phyloP scores from a whole-genome alignment of 768 basidiomycete genomes.

The Tricholoma saponaceum region DNA sequence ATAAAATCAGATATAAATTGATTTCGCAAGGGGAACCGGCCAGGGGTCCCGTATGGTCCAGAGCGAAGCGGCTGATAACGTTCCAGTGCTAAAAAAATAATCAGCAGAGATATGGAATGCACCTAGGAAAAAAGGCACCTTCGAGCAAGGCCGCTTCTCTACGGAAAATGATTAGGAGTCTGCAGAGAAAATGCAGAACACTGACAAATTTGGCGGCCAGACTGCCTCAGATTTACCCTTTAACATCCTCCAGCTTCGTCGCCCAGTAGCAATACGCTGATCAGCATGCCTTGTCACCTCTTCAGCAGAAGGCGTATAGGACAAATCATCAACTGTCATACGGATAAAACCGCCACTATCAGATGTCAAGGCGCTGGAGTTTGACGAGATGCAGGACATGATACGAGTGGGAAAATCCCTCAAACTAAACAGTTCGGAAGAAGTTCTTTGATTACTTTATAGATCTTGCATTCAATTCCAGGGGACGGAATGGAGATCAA shows the following conservation, averaged over 20 bases:
- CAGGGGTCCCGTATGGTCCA: slow-evolving; percentile 43
- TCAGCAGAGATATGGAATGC: background rate
- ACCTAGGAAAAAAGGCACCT: slow-evolving; percentile 28
- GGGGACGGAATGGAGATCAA: background rate
- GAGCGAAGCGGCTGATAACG: slow-evolving; percentile 46
- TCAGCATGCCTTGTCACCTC: slow-evolving; percentile 24
- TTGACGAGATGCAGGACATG: background rate
- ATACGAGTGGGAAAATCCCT: background rate
- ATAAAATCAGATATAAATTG: slow-evolving; percentile 61
- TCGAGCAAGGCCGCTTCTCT: slow-evolving; percentile 51
- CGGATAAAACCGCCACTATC: background rate
- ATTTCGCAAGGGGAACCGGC: slow-evolving; percentile 58
- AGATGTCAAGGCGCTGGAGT: background rate
- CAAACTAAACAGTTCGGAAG: background rate
- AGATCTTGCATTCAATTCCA: background rate
- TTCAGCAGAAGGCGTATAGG: slow-evolving; percentile 34
- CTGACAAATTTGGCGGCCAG: slow-evolving; percentile 50
- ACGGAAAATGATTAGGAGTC: background rate
- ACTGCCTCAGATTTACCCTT: slow-evolving; percentile 51
- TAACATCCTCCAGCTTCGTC: slow-evolving; percentile 53
- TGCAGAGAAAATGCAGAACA: background rate
- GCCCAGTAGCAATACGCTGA: slow-evolving; percentile 39
- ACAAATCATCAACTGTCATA: slow-evolving; percentile 36
- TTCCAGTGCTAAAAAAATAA: slow-evolving; percentile 33
- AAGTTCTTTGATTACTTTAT: background rate